Evolutionary conservation across 2,329 filamentous ascomycete genomes (phyloP).

Genomic region (Ilyonectria destructans): DNA sequence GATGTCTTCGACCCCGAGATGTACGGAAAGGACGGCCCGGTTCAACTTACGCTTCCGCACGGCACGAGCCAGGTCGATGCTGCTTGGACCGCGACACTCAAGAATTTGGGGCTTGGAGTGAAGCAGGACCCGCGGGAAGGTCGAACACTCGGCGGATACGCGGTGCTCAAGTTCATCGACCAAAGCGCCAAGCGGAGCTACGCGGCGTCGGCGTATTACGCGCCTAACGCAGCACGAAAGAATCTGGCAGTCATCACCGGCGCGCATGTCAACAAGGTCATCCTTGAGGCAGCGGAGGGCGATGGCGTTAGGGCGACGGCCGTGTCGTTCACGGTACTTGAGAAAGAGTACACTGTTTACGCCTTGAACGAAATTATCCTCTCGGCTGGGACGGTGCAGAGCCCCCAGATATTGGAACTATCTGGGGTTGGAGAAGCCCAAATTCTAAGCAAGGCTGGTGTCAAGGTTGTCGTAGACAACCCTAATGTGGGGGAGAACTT

Average conservation of each 20-base stretch:
- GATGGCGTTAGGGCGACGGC: too few species aligned
- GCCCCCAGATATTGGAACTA: too few species aligned
- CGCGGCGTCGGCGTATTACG: constrained; percentile 5
- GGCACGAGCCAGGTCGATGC: constrained; percentile 4
- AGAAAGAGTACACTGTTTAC: too few species aligned
- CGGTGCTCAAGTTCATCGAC: constrained; percentile 8
- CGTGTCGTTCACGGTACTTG: too few species aligned
- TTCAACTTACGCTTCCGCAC: neutral
- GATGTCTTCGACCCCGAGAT: too few species aligned
- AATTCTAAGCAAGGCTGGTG: too few species aligned
- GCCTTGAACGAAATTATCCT: too few species aligned
- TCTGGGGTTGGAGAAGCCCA: too few species aligned
- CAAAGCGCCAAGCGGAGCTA: constrained; percentile 3
- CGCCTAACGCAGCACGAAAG: constrained; percentile 2
- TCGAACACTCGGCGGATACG: constrained; percentile 2
- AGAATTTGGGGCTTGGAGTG: neutral
- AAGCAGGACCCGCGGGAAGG: constrained; percentile 4
- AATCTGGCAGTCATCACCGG: constrained; percentile 2
- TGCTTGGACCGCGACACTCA: neutral
- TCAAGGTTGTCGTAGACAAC: too few species aligned
- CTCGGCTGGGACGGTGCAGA: too few species aligned
- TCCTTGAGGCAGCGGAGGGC: constrained; percentile 1
- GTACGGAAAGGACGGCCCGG: too few species aligned
- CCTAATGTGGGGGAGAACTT: too few species aligned
- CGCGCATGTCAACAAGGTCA: constrained; percentile 7